phyloP scores from a whole-genome alignment of 257 asterid species.

The Lycium ferocissimum region DNA sequence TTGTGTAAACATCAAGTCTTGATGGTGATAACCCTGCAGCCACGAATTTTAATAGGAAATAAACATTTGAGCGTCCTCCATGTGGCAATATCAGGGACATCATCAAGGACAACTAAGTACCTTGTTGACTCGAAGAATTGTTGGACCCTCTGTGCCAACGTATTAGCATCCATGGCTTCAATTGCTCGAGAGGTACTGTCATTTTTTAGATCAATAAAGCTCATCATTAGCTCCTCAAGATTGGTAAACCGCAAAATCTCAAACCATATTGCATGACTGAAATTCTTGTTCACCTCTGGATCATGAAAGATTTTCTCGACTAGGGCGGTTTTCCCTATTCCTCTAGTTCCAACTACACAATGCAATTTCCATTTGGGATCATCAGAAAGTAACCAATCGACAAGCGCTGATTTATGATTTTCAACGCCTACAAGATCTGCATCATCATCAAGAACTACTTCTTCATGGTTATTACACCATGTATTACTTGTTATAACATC shows the following conservation, averaged over 20 bases:
- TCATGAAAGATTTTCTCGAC: conserved; percentile 39
- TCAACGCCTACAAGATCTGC: conserved; percentile 41
- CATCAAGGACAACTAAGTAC: conserved; percentile 38
- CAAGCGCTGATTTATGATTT: conserved; percentile 30
- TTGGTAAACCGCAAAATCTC: conserved; percentile 2
- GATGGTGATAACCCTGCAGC: conserved; percentile 33
- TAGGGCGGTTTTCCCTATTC: conserved; percentile 45
- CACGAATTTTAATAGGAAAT: conserved; percentile 29
- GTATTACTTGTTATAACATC: background rate
- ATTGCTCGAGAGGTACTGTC: background rate
- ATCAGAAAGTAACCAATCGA: conserved; percentile 23
- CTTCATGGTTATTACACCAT: conserved; percentile 25
- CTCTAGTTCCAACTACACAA: conserved; percentile 43
- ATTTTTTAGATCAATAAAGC: background rate
- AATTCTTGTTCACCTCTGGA: conserved; percentile 21
- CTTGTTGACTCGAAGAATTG: conserved; percentile 24
- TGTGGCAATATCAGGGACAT: conserved; percentile 29
- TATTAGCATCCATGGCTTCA: conserved; percentile 22
- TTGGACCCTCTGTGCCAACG: background rate
- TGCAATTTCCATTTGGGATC: conserved; percentile 30
- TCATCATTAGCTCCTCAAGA: background rate
- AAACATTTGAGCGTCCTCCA: conserved; percentile 33
- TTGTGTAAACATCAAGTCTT: too few relatives aligned
- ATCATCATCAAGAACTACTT: conserved; percentile 30
- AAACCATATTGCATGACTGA: conserved; percentile 33